Percentiles rank a stretch among this genome's conserved stretches.
Evolutionary conservation across 306 rosid species (phyloP).

Genomic region (Castanospermum australe): DNA sequence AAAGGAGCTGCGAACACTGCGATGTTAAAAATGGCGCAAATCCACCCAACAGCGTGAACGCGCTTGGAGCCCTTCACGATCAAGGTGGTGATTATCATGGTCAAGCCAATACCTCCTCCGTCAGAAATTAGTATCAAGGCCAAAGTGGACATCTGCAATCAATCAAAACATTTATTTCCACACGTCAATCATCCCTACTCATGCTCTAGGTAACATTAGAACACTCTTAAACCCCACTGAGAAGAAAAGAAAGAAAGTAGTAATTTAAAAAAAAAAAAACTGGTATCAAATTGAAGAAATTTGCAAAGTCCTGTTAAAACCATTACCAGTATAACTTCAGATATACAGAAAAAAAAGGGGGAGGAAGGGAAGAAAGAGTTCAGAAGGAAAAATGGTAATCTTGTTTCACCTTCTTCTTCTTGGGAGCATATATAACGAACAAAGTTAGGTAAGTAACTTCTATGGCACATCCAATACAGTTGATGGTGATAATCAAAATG

Average conservation of each 20-base stretch:
- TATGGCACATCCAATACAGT: conserved; percentile 51
- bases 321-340: neutral
- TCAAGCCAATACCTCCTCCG: conserved; percentile 36
- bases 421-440: conserved; percentile 53
- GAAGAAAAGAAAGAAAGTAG: no score
- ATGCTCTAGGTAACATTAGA: no score
- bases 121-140: conserved; percentile 34
- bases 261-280: neutral
- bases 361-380: neutral
- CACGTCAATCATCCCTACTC: neutral
- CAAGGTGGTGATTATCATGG: conserved; percentile 33
- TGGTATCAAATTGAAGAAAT: neutral
- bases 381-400: neutral
- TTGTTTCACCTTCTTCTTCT: conserved; percentile 46
- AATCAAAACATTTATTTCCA: neutral
- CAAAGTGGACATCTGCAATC: conserved; percentile 49
- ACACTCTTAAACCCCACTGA: neutral
- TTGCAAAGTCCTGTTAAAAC: neutral
- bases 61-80: conserved; percentile 32
- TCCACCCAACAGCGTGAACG: conserved; percentile 50
- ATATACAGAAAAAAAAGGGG: neutral
- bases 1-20: conserved; percentile 76
- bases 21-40: conserved; percentile 59
- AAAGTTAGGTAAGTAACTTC: conserved; percentile 48
- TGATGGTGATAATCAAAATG: conserved; percentile 53